phyloP scores from a whole-genome alignment of 2,329 filamentous ascomycete species.

The Akanthomyces muscarius region DNA sequence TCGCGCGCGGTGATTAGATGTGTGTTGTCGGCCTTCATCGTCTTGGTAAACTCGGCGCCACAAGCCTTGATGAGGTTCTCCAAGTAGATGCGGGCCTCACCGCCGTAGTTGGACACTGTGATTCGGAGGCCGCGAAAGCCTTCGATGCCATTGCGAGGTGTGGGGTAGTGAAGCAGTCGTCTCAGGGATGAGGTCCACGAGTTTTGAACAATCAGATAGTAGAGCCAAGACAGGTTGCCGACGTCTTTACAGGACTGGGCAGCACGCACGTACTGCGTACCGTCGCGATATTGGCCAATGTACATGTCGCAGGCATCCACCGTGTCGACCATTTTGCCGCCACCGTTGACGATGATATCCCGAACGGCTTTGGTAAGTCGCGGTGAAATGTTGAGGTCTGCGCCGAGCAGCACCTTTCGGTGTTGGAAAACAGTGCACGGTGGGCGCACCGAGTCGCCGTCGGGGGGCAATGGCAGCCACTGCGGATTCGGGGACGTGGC shows the following conservation, averaged over 20 bases:
- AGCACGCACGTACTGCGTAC: slow-evolving; percentile 70
- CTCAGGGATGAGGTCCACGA: slow-evolving; percentile 81
- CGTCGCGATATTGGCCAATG: slow-evolving; percentile 83
- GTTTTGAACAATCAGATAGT: slow-evolving; percentile 83
- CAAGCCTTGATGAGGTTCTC: slow-evolving; percentile 84
- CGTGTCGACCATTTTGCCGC: slow-evolving; percentile 62
- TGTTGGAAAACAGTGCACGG: slow-evolving; percentile 71
- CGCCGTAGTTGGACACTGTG: slow-evolving; percentile 93
- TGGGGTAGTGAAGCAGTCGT: slow-evolving; percentile 83
- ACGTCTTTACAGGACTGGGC: slow-evolving; percentile 76
- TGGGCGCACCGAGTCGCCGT: slow-evolving; percentile 40
- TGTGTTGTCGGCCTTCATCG: slow-evolving; percentile 91
- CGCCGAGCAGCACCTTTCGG: slow-evolving; percentile 72
- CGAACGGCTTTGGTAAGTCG: slow-evolving; percentile 65
- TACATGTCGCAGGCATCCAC: slow-evolving; percentile 75
- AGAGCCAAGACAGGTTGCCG: slow-evolving; percentile 91
- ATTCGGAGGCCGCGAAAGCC: slow-evolving; percentile 76
- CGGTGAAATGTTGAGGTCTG: slow-evolving; percentile 66
- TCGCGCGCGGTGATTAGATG: slow-evolving; percentile 90
- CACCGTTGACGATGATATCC: slow-evolving; percentile 66
- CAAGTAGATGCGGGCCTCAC: slow-evolving; percentile 87
- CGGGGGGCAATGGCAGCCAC: slow-evolving; percentile 40
- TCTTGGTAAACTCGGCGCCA: slow-evolving; percentile 89
- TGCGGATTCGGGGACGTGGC: slow-evolving; percentile 53
- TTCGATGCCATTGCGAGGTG: slow-evolving; percentile 70